A percentile compares a stretch with the other conserved stretches of the same genome.
These are phyloP conservation scores for Carnegiea gigantea DNA, from an alignment of 179 eudicot species.

Conservation along the genomic window DNA sequence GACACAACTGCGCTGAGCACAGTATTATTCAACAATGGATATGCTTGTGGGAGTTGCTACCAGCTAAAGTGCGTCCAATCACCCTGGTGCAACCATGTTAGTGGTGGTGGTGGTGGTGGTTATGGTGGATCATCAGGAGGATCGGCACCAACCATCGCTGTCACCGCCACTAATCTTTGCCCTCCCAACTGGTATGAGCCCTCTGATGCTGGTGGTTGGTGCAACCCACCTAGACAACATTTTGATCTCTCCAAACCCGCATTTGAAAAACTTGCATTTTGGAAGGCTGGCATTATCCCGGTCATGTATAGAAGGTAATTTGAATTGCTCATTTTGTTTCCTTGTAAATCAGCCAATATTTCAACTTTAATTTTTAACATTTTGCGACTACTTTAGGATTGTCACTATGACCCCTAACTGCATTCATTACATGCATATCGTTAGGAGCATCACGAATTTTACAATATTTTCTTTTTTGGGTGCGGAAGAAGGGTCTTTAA, in stretches of 20 bases:
- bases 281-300: constrained; percentile 74
- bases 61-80: constrained; percentile 58
- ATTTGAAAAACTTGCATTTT: constrained; percentile 59
- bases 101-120: not conserved
- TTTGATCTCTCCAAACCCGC: constrained; percentile 82
- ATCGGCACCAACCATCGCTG: constrained; percentile 32
- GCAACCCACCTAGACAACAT: constrained; percentile 80
- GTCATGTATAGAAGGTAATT: constrained; percentile 64
- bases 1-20: constrained; percentile 78
- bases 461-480: too few relatives aligned
- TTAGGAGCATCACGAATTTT: too few relatives aligned
- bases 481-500: too few relatives aligned
- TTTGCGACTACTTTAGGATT: too few relatives aligned
- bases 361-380: too few relatives aligned
- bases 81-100: constrained; percentile 39
- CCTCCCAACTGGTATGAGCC: constrained; percentile 29
- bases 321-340: too few relatives aligned
- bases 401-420: too few relatives aligned
- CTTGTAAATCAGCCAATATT: too few relatives aligned
- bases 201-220: constrained; percentile 78
- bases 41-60: constrained; percentile 67
- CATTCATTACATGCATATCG: too few relatives aligned
- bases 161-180: constrained; percentile 64
- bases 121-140: not conserved
- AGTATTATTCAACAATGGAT: constrained; percentile 60